Evolutionary conservation across 306 rosid genomes (phyloP).

Genomic region (Alnus glutinosa): DNA sequence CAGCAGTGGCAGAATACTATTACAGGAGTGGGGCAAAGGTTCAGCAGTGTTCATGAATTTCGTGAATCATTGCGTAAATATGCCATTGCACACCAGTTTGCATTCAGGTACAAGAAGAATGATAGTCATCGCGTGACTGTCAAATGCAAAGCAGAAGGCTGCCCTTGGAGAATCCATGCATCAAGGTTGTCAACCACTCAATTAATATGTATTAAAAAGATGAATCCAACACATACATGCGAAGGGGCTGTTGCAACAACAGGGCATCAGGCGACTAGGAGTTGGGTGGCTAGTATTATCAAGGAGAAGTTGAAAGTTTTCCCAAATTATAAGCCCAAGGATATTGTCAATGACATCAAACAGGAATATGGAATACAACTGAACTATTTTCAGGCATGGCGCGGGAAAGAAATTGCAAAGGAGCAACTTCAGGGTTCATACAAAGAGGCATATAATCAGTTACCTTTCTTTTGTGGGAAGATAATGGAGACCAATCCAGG

Average conservation of each 20-base stretch:
- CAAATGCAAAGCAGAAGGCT: constrained; percentile 97
- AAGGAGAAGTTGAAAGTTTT: constrained; percentile 83
- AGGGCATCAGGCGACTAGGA: constrained; percentile 98
- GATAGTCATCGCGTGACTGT: constrained; percentile 99
- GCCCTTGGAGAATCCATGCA: constrained; percentile 99
- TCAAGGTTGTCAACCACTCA: constrained; percentile 92
- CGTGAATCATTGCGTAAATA: constrained; percentile 92
- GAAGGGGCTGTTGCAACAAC: constrained; percentile 86
- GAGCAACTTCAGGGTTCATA: constrained; percentile 99
- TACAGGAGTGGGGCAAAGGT: constrained; percentile 93
- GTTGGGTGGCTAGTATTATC: constrained; percentile 97
- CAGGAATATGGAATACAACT: constrained; percentile 93
- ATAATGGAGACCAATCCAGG: constrained; percentile 95
- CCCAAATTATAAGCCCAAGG: constrained; percentile 96
- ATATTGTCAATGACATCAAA: constrained; percentile 91
- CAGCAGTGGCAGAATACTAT: constrained; percentile 95
- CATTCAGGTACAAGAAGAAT: constrained; percentile 92
- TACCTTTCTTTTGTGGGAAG: constrained; percentile 81
- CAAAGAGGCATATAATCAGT: constrained; percentile 86
- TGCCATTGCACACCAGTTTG: constrained; percentile 96
- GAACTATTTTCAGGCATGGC: constrained; percentile 99
- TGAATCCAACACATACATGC: constrained; percentile 80
- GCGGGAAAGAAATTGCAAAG: constrained; percentile 98
- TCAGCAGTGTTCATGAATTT: constrained; percentile 85
- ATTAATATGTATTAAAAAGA: constrained; percentile 94